Conservation (phyloP, 2,329 filamentous ascomycete species). For the Madurella mycetomatis region DNA sequence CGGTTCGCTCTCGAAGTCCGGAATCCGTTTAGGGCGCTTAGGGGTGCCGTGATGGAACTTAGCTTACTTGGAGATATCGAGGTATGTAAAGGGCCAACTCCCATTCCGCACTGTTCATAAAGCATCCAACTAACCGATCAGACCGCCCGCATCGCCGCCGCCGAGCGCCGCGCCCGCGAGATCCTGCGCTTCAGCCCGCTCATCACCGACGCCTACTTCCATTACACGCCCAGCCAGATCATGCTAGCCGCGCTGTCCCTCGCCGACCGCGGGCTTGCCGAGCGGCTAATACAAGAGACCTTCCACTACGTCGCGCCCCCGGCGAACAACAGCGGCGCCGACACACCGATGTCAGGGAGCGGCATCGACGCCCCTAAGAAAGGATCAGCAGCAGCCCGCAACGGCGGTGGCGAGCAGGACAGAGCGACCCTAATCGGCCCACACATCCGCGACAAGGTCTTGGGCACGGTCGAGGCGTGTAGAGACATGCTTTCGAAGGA, state of each 20-base stretch:
- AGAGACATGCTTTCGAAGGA: slow-evolving; percentile 53
- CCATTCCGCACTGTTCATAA: background rate
- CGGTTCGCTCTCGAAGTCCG: slow-evolving; percentile 91
- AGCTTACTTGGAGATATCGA: slow-evolving; percentile 61
- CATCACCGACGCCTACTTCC: slow-evolving; percentile 93
- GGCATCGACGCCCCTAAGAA: slow-evolving; percentile 20
- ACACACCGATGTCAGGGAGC: slow-evolving; percentile 28
- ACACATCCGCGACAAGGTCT: slow-evolving; percentile 44
- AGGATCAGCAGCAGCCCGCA: slow-evolving; percentile 6
- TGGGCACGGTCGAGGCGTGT: slow-evolving; percentile 47
- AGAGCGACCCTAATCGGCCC: slow-evolving; percentile 27
- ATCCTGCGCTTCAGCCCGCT: slow-evolving; percentile 75
- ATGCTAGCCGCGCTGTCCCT: slow-evolving; percentile 77
- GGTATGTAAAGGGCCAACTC: slow-evolving; percentile 27
- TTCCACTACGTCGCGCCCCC: slow-evolving; percentile 30
- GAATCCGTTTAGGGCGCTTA: slow-evolving; percentile 83
- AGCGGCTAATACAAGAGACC: slow-evolving; percentile 42
- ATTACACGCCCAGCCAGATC: slow-evolving; percentile 91
- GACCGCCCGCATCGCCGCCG: slow-evolving; percentile 48
- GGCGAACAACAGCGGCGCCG: slow-evolving; percentile 20
- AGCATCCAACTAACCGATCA: slow-evolving; percentile 17
- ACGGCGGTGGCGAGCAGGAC: slow-evolving; percentile 15
- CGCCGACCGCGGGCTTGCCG: slow-evolving; percentile 62
- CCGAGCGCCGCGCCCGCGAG: slow-evolving; percentile 68
- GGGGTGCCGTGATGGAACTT: slow-evolving; percentile 82